Conservation (phyloP, 164 flowering plant genomes). For the Vitis cinerea region DNA sequence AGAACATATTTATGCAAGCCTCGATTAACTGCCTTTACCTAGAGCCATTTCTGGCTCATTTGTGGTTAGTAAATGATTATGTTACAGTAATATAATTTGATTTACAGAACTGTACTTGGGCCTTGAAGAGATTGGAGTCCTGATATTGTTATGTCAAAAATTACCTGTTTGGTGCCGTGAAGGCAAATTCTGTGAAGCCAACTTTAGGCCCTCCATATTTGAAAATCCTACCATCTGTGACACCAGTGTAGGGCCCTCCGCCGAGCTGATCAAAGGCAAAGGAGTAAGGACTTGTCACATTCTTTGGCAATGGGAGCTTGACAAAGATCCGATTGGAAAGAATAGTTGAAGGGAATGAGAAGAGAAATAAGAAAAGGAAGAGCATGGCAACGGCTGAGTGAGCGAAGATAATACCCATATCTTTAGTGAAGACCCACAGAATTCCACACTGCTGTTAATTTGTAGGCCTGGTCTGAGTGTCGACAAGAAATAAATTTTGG, state of each 20-base stretch:
- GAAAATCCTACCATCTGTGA: conserved; percentile 26
- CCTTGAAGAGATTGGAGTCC: no score
- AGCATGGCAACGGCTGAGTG: background rate
- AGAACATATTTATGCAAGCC: no score
- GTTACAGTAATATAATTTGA: no score
- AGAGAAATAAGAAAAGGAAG: background rate
- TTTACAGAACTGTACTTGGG: no score
- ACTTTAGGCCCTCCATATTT: conserved; percentile 11
- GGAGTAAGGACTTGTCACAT: background rate
- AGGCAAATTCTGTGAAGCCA: conserved; percentile 21
- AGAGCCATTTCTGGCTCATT: no score
- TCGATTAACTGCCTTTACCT: no score
- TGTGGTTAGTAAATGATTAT: no score
- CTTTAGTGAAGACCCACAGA: background rate
- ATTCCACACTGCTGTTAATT: no score
- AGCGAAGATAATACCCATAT: background rate
- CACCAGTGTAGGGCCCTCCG: conserved; percentile 17
- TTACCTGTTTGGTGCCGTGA: conserved; percentile 21
- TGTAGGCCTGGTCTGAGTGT: no score
- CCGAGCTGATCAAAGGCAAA: background rate
- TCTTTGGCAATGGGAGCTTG: background rate
- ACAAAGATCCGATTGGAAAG: background rate
- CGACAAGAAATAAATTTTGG: no score
- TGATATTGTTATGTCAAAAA: background rate
- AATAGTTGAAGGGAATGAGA: background rate